Evolutionary conservation across 2,329 filamentous ascomycete species (phyloP), one percentile per base, ranked within the genome.

Genomic region (Orbilia ellipsospora): DNA sequence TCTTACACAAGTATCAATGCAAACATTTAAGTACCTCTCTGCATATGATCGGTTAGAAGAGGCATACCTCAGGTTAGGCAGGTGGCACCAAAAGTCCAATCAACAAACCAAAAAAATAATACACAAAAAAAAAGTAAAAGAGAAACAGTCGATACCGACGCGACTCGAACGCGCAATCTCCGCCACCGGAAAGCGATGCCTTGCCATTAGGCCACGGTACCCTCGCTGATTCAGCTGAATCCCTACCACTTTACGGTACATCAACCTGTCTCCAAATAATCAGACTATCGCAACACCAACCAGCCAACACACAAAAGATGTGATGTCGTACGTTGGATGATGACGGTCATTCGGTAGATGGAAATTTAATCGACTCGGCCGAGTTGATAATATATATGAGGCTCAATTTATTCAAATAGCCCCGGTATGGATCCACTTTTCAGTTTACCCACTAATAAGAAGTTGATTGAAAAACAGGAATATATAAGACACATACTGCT

Each of bases 151-250:
- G 70, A 74, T 74, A 74, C 70, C 70, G 70, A 74, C 70, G 70
- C 70, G 70, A 74, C 70, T 74, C 70, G 70, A 74, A 74, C 70
- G 70, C 70, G 70, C 70, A 74, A 74, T 74, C 70, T 74, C 70
- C 70, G 70, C 70, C 70, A 74, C 70, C 70, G 70, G 70, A 74
- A 74, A 74, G 70, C 70, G 70, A 74, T 74, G 70, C 70, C 70
- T 74, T 74, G 70, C 70, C 70, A 74, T 74, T 74, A 74, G 70
- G 70, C 70, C 70, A 74, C 70, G 70, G 70, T 74, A 74, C 70
- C 70, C 28, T 26, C 20, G 15, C 31, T 40, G 59, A 66, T 56
- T 67, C 57, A 67, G 51, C 36, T 62, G 26, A 52, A 55, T 45
- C 20, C 51, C 28, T 42, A 56, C 63, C 26, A 26, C n/a, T 20